Base-by-base conservation (phyloP, 176 grass and related monocot genomes). In the Carex cristatella region DNA sequence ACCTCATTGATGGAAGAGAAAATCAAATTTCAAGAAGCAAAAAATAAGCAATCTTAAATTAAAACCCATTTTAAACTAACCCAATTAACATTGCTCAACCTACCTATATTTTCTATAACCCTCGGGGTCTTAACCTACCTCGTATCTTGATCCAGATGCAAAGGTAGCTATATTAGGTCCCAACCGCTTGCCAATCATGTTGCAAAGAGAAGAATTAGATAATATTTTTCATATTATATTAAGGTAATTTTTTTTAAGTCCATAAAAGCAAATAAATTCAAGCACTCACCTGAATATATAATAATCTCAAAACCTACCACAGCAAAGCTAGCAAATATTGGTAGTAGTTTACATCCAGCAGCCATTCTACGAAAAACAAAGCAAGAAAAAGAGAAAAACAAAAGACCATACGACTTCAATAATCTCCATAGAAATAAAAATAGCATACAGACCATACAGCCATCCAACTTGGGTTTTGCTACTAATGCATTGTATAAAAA, bases 231-330 rank as follows among this genome's bases (percentile, higher is more conserved):
- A 67, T 69, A 83, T 53, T 40, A 33, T 38, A 49, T 83, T 66
- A 69, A 33, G 42, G 32, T 67, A 48, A 69, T 38, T 32, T 49
- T 23, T 65, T 67, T 33, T 1, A 83, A 65, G 38, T 53, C 42
- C 46, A 68, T 32, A 83, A 66, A 82, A 83, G 37, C 81, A 83
- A 57, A 69, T 83, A 30, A 83, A 83, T 69, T 49, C 81, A 83
- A 83, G 63, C 19, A 83, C 81, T 83, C 81, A 83, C 81, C 81
- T 83, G 81, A 83, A 83, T 56, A 83, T 83, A 83, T 67, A 56
- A 68, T 66, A 69, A 83, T 83, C 63, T 83, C 81, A 83, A 83
- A 83, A 83, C 81, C 61, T 83, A 83, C 81, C 81, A 83, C 81
- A 83, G 81, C 81, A 83, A 83, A 83, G 81, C 79, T 65, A 81